phyloP scores from a whole-genome alignment of 495 filamentous ascomycete genomes.

The Aspergillus asperescens region DNA sequence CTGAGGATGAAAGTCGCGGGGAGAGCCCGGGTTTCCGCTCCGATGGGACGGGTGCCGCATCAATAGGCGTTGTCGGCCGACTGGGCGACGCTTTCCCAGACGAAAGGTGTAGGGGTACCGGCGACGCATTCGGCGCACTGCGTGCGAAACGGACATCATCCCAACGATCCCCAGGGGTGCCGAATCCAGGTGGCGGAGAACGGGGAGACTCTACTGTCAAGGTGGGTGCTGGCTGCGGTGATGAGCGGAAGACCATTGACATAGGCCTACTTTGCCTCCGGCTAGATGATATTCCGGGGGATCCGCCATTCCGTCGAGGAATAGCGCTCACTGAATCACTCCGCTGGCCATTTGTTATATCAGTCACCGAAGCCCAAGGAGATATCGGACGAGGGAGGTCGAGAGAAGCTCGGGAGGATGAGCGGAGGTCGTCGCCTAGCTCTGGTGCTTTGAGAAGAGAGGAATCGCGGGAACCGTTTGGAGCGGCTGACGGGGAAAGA shows the following conservation, averaged over 20 bases:
- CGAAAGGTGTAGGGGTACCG: constrained; percentile 27
- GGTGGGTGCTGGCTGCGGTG: constrained; percentile 59
- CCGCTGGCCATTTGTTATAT: constrained; percentile 25
- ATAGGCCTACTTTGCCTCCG: constrained; percentile 36
- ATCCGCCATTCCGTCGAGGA: constrained; percentile 29
- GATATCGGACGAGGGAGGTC: constrained; percentile 46
- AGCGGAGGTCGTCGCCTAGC: constrained; percentile 42
- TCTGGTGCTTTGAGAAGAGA: constrained; percentile 35
- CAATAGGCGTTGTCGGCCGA: constrained; percentile 44
- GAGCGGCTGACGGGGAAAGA: constrained; percentile 30
- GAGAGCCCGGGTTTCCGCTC: constrained; percentile 46
- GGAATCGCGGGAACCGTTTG: constrained; percentile 32
- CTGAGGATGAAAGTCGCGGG: constrained; percentile 31
- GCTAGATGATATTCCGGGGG: constrained; percentile 22
- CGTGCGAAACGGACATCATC: constrained; percentile 25
- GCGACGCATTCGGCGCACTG: constrained; percentile 24
- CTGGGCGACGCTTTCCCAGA: constrained; percentile 36
- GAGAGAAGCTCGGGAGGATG: constrained; percentile 44
- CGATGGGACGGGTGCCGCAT: constrained; percentile 47
- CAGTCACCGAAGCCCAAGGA: constrained; percentile 32
- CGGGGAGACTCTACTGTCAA: constrained; percentile 69
- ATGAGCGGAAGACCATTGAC: constrained; percentile 51
- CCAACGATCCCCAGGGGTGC: constrained; percentile 11
- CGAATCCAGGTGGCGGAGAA: constrained; percentile 56
- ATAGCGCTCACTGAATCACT: constrained; percentile 22